A percentile compares a stretch with the other conserved stretches of the same genome.
These are phyloP conservation scores for Suillus spraguei DNA, from an alignment of 768 basidiomycete species.

Conservation along the genomic window DNA sequence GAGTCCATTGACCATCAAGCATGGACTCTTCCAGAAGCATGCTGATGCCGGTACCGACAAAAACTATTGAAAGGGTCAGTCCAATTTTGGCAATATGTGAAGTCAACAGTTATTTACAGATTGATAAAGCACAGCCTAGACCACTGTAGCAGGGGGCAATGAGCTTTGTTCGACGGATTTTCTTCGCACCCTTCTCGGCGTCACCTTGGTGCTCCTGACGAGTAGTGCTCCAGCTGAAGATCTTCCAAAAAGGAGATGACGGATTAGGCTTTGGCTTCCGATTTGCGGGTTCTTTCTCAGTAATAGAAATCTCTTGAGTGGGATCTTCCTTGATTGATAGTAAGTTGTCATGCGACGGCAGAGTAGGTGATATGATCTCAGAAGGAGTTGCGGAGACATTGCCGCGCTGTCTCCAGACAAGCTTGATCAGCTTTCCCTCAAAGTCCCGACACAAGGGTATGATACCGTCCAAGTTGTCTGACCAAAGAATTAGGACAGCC, in stretches of 20 bases:
- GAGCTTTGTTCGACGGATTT: conserved; percentile 53
- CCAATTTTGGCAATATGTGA: conserved; percentile 6
- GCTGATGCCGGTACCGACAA: conserved; percentile 62
- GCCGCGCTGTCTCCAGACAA: conserved; percentile 67
- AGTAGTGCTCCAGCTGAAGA: conserved; percentile 51
- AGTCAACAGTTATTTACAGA: conserved; percentile 52
- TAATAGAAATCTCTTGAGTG: conserved; percentile 19
- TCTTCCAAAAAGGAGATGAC: conserved; percentile 20
- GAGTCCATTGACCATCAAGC: conserved; percentile 60
- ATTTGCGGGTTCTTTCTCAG: conserved; percentile 11
- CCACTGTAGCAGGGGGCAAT: conserved; percentile 77
- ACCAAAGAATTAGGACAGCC: conserved; percentile 82
- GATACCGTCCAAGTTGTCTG: conserved; percentile 79
- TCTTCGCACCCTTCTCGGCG: conserved; percentile 49
- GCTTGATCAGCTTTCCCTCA: conserved; percentile 76
- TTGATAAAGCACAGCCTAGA: conserved; percentile 62
- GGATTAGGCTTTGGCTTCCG: background rate
- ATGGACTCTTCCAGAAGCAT: conserved; percentile 67
- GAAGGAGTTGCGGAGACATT: conserved; percentile 39
- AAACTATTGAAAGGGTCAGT: conserved; percentile 47
- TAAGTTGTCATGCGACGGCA: conserved; percentile 57
- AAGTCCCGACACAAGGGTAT: conserved; percentile 75
- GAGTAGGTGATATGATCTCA: conserved; percentile 45
- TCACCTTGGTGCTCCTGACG: conserved; percentile 43
- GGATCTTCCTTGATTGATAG: conserved; percentile 38